Conservation (phyloP, 2,329 filamentous ascomycete species). For the Fusarium transvaalense region DNA sequence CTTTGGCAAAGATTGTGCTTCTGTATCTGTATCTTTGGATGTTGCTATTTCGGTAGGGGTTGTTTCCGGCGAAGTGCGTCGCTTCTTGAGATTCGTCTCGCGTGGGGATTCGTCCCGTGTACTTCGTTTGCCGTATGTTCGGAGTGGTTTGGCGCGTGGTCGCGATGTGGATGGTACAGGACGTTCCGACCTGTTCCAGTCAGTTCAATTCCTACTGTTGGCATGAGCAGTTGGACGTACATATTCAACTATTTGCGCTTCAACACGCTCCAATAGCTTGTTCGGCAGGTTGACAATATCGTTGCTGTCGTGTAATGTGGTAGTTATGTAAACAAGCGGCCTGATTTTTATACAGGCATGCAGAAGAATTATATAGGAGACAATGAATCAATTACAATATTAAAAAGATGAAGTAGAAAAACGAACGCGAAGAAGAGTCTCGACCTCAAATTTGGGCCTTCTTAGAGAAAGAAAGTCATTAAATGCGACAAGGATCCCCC, state of each 20-base stretch:
- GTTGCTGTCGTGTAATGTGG: background rate
- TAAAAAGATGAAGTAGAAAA: background rate
- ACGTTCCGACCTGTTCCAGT: conserved; percentile 50
- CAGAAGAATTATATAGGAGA: background rate
- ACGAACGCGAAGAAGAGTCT: background rate
- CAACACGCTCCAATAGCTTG: conserved; percentile 21
- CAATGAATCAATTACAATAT: background rate
- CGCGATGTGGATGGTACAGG: conserved; percentile 43
- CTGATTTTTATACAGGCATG: too few species aligned
- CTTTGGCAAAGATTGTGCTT: background rate
- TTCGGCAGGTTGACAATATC: background rate
- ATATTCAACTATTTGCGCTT: background rate
- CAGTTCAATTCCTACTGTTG: background rate
- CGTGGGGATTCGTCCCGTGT: conserved; percentile 45
- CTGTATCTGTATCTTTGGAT: background rate
- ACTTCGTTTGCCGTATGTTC: conserved; percentile 57
- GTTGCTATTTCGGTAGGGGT: background rate
- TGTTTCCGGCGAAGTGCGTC: conserved; percentile 16
- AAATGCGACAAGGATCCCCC: conserved; percentile 19
- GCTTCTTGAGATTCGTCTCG: conserved; percentile 45
- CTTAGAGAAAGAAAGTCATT: conserved; percentile 3
- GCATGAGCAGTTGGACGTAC: conserved; percentile 4
- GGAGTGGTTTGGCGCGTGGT: conserved; percentile 53
- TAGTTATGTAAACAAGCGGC: background rate
- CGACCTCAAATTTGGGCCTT: background rate